These are phyloP conservation scores for Ambrosia artemisiifolia DNA, from an alignment of 129 eudicot genomes.

Conservation along the genomic window DNA sequence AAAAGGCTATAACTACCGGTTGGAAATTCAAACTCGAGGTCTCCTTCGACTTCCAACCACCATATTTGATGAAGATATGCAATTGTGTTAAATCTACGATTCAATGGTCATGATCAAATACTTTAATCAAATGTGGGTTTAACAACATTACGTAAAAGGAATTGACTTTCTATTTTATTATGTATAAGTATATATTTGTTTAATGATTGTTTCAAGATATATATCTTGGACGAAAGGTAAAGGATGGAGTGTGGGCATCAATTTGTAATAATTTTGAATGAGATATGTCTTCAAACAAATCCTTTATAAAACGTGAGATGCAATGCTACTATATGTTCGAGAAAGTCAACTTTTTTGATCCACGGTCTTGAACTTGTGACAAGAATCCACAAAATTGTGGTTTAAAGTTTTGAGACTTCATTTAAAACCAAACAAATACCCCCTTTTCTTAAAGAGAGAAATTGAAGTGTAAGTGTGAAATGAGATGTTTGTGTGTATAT, in stretches of 20 bases:
- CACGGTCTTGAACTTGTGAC: not conserved
- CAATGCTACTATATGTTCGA: not conserved
- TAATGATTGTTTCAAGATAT: not conserved
- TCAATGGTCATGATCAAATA: not conserved
- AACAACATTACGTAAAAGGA: not conserved
- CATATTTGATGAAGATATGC: slow-evolving; percentile 89
- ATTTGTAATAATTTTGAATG: slow-evolving; percentile 10
- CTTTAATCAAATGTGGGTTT: not conserved
- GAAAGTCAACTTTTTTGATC: not conserved
- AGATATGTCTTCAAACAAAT: not conserved
- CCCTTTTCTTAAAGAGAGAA: not conserved
- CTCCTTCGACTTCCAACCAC: slow-evolving; percentile 89
- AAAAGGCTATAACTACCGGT: slow-evolving; percentile 63
- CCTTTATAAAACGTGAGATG: slow-evolving; percentile 7
- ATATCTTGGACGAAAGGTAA: slow-evolving; percentile 23
- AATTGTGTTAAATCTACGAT: slow-evolving; percentile 53
- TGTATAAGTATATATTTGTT: not conserved
- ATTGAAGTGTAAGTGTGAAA: no score
- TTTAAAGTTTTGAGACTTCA: not conserved
- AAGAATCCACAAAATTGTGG: not conserved
- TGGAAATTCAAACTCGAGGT: slow-evolving; percentile 66
- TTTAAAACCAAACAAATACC: not conserved
- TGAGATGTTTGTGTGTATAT: no score
- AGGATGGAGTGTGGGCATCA: slow-evolving; percentile 28
- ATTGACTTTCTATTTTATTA: not conserved